Evolutionary conservation across 768 basidiomycete genomes (phyloP).

Genomic region (Lactarius indigo): DNA sequence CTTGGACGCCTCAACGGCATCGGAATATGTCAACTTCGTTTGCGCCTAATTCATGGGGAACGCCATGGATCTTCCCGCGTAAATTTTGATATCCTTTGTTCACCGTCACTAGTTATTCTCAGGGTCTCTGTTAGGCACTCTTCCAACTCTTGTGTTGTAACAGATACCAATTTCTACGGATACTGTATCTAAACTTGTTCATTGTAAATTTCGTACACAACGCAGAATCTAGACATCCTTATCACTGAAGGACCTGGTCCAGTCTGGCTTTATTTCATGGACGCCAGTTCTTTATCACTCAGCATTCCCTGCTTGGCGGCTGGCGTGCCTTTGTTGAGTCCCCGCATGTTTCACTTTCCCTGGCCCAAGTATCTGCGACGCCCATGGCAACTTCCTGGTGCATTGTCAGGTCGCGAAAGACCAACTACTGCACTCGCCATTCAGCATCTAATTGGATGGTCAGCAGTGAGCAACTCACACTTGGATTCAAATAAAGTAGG

Average conservation of each 20-base stretch:
- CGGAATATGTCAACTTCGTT: not conserved
- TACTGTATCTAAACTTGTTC: not conserved
- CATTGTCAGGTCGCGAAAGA: not conserved
- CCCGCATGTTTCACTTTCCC: not conserved
- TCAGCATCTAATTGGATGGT: too few species aligned
- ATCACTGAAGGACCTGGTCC: not conserved
- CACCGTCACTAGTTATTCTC: not conserved
- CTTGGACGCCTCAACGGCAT: slow-evolving; percentile 51
- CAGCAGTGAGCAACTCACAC: too few species aligned
- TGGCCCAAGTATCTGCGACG: not conserved
- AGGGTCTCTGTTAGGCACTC: not conserved
- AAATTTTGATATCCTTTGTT: not conserved
- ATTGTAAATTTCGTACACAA: not conserved
- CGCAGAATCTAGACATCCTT: not conserved
- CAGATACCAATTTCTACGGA: not conserved
- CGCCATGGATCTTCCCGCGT: not conserved
- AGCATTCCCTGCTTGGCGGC: not conserved
- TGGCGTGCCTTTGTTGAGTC: not conserved
- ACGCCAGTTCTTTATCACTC: not conserved
- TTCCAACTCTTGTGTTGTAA: not conserved
- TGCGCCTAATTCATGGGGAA: slow-evolving; percentile 2
- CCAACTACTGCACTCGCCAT: too few species aligned
- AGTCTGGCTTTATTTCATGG: not conserved
- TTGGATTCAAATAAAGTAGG: too few species aligned
- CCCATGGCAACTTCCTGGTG: not conserved